Conservation (phyloP, 768 basidiomycete species). For the Rhodotorula paludigena region DNA sequence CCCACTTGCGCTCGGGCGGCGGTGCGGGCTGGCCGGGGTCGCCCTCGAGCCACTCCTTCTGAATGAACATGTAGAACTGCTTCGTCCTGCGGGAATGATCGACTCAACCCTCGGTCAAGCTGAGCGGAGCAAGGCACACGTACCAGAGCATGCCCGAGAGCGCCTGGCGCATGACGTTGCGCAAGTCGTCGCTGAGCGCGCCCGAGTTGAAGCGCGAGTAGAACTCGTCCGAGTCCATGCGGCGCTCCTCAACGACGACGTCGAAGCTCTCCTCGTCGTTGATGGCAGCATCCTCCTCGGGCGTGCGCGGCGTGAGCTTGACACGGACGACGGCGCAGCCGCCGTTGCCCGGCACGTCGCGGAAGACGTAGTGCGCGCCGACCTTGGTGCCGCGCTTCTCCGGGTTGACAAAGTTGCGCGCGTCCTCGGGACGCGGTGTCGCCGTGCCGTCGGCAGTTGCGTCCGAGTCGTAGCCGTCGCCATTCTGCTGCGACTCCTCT, state of each 20-base stretch:
- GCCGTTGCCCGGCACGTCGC: constrained; percentile 77
- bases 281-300: constrained; percentile 70
- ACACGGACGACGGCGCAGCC: constrained; percentile 92
- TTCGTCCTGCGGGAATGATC: constrained; percentile 59
- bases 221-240: constrained; percentile 94
- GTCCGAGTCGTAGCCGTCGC: constrained; percentile 38
- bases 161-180: constrained; percentile 94
- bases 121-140: constrained; percentile 14
- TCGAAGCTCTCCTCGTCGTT: constrained; percentile 88
- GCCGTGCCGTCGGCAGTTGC: constrained; percentile 45
- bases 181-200: constrained; percentile 82
- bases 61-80: constrained; percentile 92
- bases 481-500: constrained; percentile 24
- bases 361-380: constrained; percentile 84
- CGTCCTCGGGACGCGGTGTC: constrained; percentile 57
- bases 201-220: constrained; percentile 74
- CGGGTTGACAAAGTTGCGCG: constrained; percentile 69
- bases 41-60: constrained; percentile 92
- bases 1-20: constrained; percentile 75
- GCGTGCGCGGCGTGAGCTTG: constrained; percentile 74
- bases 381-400: constrained; percentile 82
- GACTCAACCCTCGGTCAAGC: neutral
- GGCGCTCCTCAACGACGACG: constrained; percentile 76
- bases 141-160: constrained; percentile 92
- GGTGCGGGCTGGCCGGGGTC: constrained; percentile 93